Conservation (phyloP, 2,329 filamentous ascomycete genomes). For the Neofusicoccum sp. region DNA sequence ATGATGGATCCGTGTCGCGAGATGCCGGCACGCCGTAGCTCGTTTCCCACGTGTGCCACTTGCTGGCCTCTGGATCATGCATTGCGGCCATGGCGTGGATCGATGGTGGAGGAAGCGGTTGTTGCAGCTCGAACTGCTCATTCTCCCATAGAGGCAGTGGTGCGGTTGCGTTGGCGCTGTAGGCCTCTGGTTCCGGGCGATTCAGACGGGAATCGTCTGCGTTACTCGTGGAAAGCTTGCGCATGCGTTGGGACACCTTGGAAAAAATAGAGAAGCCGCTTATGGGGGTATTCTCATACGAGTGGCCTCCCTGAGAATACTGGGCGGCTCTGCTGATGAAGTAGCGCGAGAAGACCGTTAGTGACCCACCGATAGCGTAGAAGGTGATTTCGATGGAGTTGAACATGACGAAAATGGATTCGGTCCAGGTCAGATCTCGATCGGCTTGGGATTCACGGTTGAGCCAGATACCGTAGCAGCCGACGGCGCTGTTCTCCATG, state of each 20-base stretch:
- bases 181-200: not conserved
- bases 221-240: not conserved
- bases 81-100: slow-evolving; percentile 3
- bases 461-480: slow-evolving; percentile 19
- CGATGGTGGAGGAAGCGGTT: slow-evolving; percentile 11
- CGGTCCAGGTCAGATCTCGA: slow-evolving; percentile 11
- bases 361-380: slow-evolving; percentile 19
- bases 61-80: slow-evolving; percentile 16
- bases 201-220: not conserved
- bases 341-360: slow-evolving; percentile 19
- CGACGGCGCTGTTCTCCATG: not conserved
- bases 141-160: not conserved
- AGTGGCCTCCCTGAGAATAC: slow-evolving; percentile 3
- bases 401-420: slow-evolving; percentile 20
- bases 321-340: slow-evolving; percentile 17
- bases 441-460: slow-evolving; percentile 8
- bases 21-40: not conserved
- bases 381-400: slow-evolving; percentile 20
- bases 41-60: slow-evolving; percentile 17
- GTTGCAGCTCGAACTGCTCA: slow-evolving; percentile 4
- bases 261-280: slow-evolving; percentile 3
- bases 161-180: slow-evolving; percentile 9
- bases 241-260: slow-evolving; percentile 9
- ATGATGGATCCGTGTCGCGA: slow-evolving; percentile 1
- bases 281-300: not conserved